Evolutionary conservation across 1,284 basidiomycete species (phyloP).

Genomic region (Puccinia coronata): DNA sequence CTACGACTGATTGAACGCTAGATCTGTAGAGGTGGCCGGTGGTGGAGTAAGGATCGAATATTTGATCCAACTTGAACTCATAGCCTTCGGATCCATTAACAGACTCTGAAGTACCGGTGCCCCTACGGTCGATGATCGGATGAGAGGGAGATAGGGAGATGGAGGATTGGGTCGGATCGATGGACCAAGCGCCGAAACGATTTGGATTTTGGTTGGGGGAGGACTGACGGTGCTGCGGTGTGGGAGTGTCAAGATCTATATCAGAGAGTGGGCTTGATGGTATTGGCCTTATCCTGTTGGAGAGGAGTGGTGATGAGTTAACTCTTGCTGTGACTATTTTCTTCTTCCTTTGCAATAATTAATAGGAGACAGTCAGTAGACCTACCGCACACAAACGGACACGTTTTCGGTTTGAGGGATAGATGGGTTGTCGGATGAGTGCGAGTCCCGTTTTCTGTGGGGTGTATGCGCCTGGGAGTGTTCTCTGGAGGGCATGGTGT

Average conservation of each 20-base stretch:
- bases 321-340: neutral
- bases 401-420: slow-evolving; percentile 35
- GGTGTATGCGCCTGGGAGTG: neutral
- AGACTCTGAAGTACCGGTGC: slow-evolving; percentile 48
- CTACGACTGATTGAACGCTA: slow-evolving; percentile 61
- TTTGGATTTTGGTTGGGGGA: slow-evolving; percentile 1
- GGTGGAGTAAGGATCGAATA: slow-evolving; percentile 31
- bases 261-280: slow-evolving; percentile 27
- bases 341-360: neutral
- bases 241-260: slow-evolving; percentile 49
- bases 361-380: neutral
- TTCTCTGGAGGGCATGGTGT: slow-evolving; percentile 20
- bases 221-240: neutral
- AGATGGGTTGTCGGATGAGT: slow-evolving; percentile 19
- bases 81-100: slow-evolving; percentile 49
- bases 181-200: slow-evolving; percentile 37
- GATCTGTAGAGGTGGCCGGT: slow-evolving; percentile 35
- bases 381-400: slow-evolving; percentile 47
- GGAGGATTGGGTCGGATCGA: slow-evolving; percentile 15
- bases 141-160: slow-evolving; percentile 47
- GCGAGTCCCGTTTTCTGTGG: neutral
- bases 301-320: neutral
- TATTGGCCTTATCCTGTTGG: slow-evolving; percentile 26
- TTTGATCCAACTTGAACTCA: slow-evolving; percentile 40
- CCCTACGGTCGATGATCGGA: slow-evolving; percentile 47